Evolutionary conservation across 2,329 filamentous ascomycete genomes (phyloP), one percentile per base, ranked within the genome.

Genomic region (Penicillium sp.): DNA sequence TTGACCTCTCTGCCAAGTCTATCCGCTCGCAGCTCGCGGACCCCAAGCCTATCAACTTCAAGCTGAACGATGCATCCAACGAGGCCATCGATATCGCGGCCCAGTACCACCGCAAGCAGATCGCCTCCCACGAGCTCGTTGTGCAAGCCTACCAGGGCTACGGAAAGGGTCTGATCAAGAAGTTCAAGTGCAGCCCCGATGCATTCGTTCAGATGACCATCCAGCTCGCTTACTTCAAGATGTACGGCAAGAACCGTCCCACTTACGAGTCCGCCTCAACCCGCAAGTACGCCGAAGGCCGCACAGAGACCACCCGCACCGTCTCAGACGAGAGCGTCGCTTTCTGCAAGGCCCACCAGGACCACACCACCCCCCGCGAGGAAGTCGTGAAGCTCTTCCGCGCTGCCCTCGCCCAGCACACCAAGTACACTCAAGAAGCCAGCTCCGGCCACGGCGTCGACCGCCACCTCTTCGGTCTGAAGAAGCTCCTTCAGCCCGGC

Each of bases 131-230:
- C 75, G 89, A 99, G 74, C 87, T 99, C 43, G 85, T 89, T 21
- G 92, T 99, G 3, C 93, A 97, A 74, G 89, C 92, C 27, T 99
- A 95, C 81, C 92, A 97, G 76, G 93, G 88, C 66, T 99, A 99
- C 75, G 94, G 94, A 73, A 99, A 99, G 81, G 92, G 91, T 24
- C 81, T 99, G 58, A 97, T 99, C 82, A 99, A 99, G 86, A 95
- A 96, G 77, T 97, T 99, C 86, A 95, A 92, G 79, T 96, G 90
- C 84, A 95, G 90, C 24, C 94, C 94, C 29, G 95, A 99, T 68
- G 94, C 93, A 31, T 99, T 95, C 75, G 92, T 97, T 40, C 94
- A 99, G 78, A 94, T 99, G 91, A 80, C 97, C 73, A 99, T 99
- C 73, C 94, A 99, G 76, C 86, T 97, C 49, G 94, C 94, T 38